Evolutionary conservation across 768 basidiomycete species (phyloP), one percentile per base, ranked within the genome.

Genomic region (Omphalotus guepiniiformis): DNA sequence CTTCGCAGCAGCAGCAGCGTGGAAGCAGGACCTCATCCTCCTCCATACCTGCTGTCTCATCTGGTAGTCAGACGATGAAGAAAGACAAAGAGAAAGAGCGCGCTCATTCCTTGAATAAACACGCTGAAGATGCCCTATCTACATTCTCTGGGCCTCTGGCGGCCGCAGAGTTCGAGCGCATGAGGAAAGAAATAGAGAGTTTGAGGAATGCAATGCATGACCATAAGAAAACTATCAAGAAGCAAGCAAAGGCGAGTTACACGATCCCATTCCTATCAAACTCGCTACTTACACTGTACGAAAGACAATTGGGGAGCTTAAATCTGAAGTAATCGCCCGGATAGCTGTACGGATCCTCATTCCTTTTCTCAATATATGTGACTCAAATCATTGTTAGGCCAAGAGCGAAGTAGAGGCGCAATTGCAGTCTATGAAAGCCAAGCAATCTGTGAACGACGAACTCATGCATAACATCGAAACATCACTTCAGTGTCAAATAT

Each of bases 401-500:
- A 61, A 72, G 44, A 69, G 73, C 52, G 76, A 76, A 9, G 68
- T 71, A 30, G 74, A 76, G 47, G 61, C 62, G 3, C 70, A 76
- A 46, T 27, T 80, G 16, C 59, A 66, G n/a, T 65, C 63, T 21
- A 47, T 78, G 16, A 76, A 75, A 55, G 58, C 54, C 30, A 81
- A 77, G 53, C 59, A 64, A 6, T 74, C 66, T 48, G 76, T 80
- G 50, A 65, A 69, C 4, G 80, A 85, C 47, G 83, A 85, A 62
- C 25, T 47, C 23, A 6, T 36, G 15, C 26, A 2, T 26, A 26
- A 16, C 21, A 37, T 36, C 36, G 85, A 88, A 63, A 59, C 63
- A 21, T 75, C 76, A 26, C 60, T 85, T 15, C 80, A 80, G 55
- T 89, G 87, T 57, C 86, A 88, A 56, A 87, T 89, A 36, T 89